Base-by-base conservation (phyloP, 2,329 filamentous ascomycete genomes). In the Plectosphaerella plurivora region DNA sequence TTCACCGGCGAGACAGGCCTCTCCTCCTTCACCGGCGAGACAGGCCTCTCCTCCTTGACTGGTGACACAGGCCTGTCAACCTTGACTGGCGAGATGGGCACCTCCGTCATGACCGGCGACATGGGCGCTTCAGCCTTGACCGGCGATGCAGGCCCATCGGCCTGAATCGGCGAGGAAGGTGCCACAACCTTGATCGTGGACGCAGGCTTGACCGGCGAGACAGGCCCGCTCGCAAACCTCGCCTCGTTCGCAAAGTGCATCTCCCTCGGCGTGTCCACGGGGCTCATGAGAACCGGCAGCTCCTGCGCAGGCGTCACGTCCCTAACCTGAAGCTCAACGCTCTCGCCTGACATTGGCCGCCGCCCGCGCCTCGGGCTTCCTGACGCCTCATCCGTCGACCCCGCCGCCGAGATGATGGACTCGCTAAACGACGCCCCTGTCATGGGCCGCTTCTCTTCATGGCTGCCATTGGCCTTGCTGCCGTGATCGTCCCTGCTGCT, bases 381-480 rank as follows among this genome's bases (percentile, higher is more conserved):
- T 5, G 56, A 50, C 20, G 48, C 45, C 25, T 54, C 56, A 5
- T 57, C 56, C 3, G 47, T 41, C 18, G 56, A 55, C 15, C 52
- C 47, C 3, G 64, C 70, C 1, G 62, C 66, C 7, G 75, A 76
- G 20, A 77, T 67, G 28, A 76, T 65, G 51, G 73, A 75, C 58
- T 77, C 74, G 47, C 68, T 69, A 51, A 75, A 75, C 55, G 73
- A 75, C 42, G 65, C 68, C 52, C 73, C 71, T 36, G 70, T 73
- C 16, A 59, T 55, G 14, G 71, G 71, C 45, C 71, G 50, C 35
- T 54, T 51, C 37, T 53, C 51, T 8, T 55, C 53, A 42, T 51
- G 39, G 28, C 28, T 45, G 46, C 25, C 35, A 24, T 45, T 50
- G 46, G 22, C 50, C 36, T 50, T 50, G 22, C 22, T 22, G 47